Base-by-base conservation (phyloP, 2,329 filamentous ascomycete genomes). In the Chaetomium strumarium region DNA sequence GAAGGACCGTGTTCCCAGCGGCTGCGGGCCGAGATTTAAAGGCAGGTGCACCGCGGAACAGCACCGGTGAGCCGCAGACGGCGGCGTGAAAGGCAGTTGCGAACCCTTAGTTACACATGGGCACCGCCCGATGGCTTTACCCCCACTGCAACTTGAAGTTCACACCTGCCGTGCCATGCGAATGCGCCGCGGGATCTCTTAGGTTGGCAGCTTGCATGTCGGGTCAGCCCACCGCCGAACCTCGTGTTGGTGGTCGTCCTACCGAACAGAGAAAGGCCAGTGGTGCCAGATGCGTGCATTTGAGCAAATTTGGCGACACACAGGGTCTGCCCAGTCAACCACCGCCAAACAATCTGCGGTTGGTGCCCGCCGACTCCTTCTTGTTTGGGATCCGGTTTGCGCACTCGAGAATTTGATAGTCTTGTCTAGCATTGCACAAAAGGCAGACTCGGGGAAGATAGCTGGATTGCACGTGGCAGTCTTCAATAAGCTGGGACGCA, bases 301-400 rank as follows among this genome's bases (percentile, higher is more conserved):
- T 56, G 54, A 56, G 54, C 54, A 53, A 38, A 46, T 56, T 56
- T 49, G 50, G 51, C 43, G 36, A 36, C 31, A 37, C 49, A 45
- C 44, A 20, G 5, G 24, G 20, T 36, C 20, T 14, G 17, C 33
- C n/a, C 17, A 37, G 17, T 10, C 36, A 13, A 17, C 30, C 24
- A 7, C 24, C 24, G 24, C 4, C 24, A 24, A 24, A 24, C 24
- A 24, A 24, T n/a, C 24, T 24, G 24, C 24, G 24, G 24, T 24
- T 24, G 24, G 24, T 24, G 24, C 24, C 24, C 24, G 24, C 24
- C 24, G 24, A 24, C 4, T n/a, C 24, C 7, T 4, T 24, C 4
- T 24, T 24, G 24, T 4, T 24, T 24, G 4, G 24, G 19, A n/a
- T 31, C 12, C 24, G 24, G 46, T 48, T 48, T 36, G 46, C 29